phyloP scores from a whole-genome alignment of 352 stramenopile species.

The Globisporangium okanoganense region DNA sequence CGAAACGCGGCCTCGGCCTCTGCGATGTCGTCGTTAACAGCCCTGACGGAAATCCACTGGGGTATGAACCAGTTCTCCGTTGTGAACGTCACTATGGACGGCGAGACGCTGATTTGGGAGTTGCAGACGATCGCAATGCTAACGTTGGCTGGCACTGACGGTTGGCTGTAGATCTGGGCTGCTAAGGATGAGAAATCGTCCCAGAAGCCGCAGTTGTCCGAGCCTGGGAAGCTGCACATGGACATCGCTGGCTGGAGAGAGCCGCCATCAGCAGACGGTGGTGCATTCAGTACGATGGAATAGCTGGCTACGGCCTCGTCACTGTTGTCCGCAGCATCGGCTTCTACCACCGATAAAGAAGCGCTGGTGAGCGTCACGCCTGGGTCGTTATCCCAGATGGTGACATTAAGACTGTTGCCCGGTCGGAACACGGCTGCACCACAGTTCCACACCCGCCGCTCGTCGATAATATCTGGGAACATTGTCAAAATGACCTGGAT shows the following conservation, averaged over 20 bases:
- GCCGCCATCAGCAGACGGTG: conserved; percentile 21
- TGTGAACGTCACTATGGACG: conserved; percentile 60
- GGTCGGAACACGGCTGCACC: conserved; percentile 42
- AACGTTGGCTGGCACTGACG: conserved; percentile 27
- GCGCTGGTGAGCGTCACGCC: conserved; percentile 53
- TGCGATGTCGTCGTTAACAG: conserved; percentile 42
- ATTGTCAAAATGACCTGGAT: conserved; percentile 42
- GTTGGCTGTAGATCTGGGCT: conserved; percentile 24
- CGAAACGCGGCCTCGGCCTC: conserved; percentile 28
- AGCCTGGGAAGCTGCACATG: conserved; percentile 28
- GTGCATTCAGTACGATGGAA: conserved; percentile 62
- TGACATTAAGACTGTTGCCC: conserved; percentile 43
- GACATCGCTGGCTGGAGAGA: conserved; percentile 13
- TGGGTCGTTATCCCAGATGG: conserved; percentile 76
- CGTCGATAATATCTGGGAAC: conserved; percentile 41
- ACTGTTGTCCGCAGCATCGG: background rate
- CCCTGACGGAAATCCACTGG: conserved; percentile 44
- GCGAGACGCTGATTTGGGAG: conserved; percentile 41
- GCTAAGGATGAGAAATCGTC: conserved; percentile 29
- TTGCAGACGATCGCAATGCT: conserved; percentile 56
- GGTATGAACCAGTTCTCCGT: conserved; percentile 57
- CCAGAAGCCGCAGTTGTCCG: conserved; percentile 51
- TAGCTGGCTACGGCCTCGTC: conserved; percentile 25
- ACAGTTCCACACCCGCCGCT: conserved; percentile 69
- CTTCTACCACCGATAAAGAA: conserved; percentile 35